A percentile compares a stretch with the other conserved stretches of the same genome.
phyloP scores from a whole-genome alignment of 1,139 yeast genomes.

The Arxiozyma telluris region DNA sequence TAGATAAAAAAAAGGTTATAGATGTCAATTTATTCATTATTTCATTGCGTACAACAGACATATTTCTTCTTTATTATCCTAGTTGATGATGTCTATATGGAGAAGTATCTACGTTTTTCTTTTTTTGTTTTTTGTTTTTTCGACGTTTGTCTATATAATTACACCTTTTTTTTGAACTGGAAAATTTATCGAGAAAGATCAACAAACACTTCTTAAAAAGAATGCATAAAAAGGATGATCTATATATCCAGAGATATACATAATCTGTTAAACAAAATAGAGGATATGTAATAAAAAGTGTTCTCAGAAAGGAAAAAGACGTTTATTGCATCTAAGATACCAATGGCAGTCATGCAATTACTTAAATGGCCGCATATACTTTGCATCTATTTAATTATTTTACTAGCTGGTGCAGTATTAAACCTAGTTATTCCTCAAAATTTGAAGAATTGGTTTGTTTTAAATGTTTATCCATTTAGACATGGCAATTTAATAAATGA shows the following conservation, averaged over 20 bases:
- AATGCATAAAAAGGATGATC: background rate
- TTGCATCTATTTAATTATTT: slow-evolving; percentile 16
- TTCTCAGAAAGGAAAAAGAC: background rate
- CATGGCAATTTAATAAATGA: slow-evolving; percentile 29
- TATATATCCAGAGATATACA: too few species aligned
- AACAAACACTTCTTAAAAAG: too few species aligned
- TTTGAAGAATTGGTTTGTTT: background rate
- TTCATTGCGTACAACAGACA: background rate
- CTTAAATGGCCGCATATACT: slow-evolving; percentile 6
- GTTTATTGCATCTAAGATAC: background rate
- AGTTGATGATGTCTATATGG: too few species aligned
- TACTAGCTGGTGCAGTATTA: slow-evolving; percentile 16
- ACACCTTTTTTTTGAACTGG: too few species aligned
- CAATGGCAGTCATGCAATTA: background rate
- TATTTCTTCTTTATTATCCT: too few species aligned
- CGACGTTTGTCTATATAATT: too few species aligned
- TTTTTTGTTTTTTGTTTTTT: too few species aligned
- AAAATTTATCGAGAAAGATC: background rate
- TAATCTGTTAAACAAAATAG: background rate
- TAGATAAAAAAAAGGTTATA: background rate
- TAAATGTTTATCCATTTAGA: slow-evolving; percentile 17
- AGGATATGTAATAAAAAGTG: background rate
- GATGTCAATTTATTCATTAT: background rate
- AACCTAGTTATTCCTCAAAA: slow-evolving; percentile 14
- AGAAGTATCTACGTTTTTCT: too few species aligned